A percentile compares a stretch with the other conserved stretches of the same genome.
phyloP scores from a whole-genome alignment of 2,329 filamentous ascomycete species.

The Phaeophleospora eucalypticola region DNA sequence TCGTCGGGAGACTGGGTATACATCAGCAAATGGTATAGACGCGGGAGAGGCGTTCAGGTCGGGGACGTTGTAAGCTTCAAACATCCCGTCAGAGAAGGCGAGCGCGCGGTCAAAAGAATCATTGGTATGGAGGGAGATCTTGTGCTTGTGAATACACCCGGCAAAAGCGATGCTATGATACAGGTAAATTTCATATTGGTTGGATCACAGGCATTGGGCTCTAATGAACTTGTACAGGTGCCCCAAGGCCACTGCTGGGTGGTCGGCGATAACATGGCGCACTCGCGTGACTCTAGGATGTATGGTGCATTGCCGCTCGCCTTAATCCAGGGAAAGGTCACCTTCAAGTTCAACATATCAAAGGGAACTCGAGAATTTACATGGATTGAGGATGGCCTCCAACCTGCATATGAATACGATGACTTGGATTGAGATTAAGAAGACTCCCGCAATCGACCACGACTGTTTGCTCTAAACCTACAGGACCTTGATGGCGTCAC shows the following conservation, averaged over 20 bases:
- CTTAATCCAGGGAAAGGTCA: constrained; percentile 75
- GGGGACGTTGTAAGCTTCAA: constrained; percentile 80
- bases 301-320: constrained; percentile 85
- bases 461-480: too few relatives aligned
- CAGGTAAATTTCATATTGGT: constrained; percentile 48
- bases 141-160: constrained; percentile 62
- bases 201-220: neutral
- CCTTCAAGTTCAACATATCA: neutral
- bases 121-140: constrained; percentile 60
- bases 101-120: constrained; percentile 71
- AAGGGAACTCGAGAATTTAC: neutral
- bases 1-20: constrained; percentile 65
- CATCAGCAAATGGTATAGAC: constrained; percentile 62
- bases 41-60: constrained; percentile 64
- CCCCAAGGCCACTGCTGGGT: constrained; percentile 91
- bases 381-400: neutral
- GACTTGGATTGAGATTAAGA: constrained; percentile 5
- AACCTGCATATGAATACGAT: constrained; percentile 1
- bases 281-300: constrained; percentile 78
- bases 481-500: too few relatives aligned
- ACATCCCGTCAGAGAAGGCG: constrained; percentile 59
- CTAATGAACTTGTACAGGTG: constrained; percentile 53
- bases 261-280: constrained; percentile 78
- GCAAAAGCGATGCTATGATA: constrained; percentile 49
- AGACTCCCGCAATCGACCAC: too few relatives aligned